Evolutionary conservation across 2,329 filamentous ascomycete species (phyloP).

Genomic region (Pseudogymnoascus sp.): DNA sequence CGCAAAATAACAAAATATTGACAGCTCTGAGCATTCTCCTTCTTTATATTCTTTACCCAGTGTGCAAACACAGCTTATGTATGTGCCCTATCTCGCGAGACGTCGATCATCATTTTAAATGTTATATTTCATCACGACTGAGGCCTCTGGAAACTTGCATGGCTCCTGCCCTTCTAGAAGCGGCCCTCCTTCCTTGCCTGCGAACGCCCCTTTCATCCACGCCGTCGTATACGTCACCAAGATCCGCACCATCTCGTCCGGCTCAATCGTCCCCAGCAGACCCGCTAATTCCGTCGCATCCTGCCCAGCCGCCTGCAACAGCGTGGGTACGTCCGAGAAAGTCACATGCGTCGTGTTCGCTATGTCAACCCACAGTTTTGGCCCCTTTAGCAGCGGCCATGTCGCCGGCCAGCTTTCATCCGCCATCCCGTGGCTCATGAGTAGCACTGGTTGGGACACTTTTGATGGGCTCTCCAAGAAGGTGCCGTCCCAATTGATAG

Average conservation of each 20-base stretch:
- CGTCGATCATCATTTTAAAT: background rate
- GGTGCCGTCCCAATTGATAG: constrained; percentile 32
- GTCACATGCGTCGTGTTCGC: background rate
- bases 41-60: background rate
- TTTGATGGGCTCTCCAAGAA: constrained; percentile 32
- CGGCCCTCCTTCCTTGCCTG: background rate
- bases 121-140: background rate
- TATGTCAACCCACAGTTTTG: background rate
- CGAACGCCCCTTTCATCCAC: background rate
- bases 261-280: background rate
- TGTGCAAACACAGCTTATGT: background rate
- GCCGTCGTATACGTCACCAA: background rate
- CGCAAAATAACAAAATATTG: background rate
- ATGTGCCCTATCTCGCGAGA: background rate
- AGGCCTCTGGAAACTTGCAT: background rate
- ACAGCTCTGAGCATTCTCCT: background rate
- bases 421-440: constrained; percentile 23
- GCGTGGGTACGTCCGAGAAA: background rate
- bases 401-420: background rate
- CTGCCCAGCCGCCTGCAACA: background rate
- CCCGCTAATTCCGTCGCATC: background rate
- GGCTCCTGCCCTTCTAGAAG: background rate
- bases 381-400: background rate
- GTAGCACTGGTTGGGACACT: constrained; percentile 30
- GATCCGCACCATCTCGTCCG: background rate